phyloP scores from a whole-genome alignment of 2,329 filamentous ascomycete species.

The Sporothrix luriei region DNA sequence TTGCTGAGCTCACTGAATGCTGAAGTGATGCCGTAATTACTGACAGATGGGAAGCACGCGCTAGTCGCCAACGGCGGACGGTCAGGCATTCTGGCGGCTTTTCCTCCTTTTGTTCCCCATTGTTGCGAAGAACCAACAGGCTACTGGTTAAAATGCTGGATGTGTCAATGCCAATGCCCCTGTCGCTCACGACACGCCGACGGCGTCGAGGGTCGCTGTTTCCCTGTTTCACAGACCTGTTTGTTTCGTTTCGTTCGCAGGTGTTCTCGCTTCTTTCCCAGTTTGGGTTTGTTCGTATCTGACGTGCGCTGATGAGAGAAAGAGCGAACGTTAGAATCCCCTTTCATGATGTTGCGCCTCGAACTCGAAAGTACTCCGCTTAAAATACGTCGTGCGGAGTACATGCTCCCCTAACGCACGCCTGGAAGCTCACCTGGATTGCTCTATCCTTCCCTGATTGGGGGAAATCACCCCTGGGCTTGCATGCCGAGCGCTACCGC shows the following conservation, averaged over 20 bases:
- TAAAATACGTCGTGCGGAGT: too few relatives aligned
- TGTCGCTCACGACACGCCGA: not conserved
- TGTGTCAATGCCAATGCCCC: not conserved
- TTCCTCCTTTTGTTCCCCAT: not conserved
- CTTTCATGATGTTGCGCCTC: constrained; percentile 7
- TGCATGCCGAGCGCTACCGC: constrained; percentile 23
- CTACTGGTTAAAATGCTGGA: not conserved
- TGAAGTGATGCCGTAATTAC: not conserved
- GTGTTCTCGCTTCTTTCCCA: not conserved
- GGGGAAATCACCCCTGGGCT: constrained; percentile 9
- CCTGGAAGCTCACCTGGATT: constrained; percentile 13
- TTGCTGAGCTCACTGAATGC: not conserved
- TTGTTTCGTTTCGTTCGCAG: constrained; percentile 11
- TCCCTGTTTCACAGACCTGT: not conserved
- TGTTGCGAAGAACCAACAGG: constrained; percentile 8
- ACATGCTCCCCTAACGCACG: not conserved
- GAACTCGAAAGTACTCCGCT: not conserved
- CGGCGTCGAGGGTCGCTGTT: constrained; percentile 17
- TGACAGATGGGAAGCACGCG: not conserved
- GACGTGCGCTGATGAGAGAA: not conserved
- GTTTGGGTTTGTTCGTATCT: not conserved
- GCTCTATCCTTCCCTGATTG: constrained; percentile 26
- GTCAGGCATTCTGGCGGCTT: not conserved
- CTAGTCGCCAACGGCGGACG: too few relatives aligned
- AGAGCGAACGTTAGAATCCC: not conserved